Evolutionary conservation across 352 stramenopile species (phyloP), one percentile per base, ranked within the genome.

Genomic region (Blastocystis sp.): DNA sequence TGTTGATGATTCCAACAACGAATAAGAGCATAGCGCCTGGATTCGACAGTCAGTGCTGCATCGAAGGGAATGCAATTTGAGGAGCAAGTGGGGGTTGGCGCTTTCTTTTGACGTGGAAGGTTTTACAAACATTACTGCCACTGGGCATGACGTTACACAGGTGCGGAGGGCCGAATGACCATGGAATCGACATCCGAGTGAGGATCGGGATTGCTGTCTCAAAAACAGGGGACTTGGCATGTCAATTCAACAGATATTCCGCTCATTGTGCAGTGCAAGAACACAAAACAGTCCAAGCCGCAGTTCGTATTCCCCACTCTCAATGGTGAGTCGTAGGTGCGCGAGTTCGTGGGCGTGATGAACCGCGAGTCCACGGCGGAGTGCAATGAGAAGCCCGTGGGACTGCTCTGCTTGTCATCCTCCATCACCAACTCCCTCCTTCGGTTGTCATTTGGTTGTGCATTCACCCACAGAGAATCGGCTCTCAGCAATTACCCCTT

Each of bases 151-250:
- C 4, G 2, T 38, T 76, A 21, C 66, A 76, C 53, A 14, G 28
- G 48, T 76, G 66, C 53, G 66, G 66, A 38, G 66, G 66, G 2
- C 66, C 66, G 21, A 76, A 76, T 76, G 66, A 76, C 38, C n/a
- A 43, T 2, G 66, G 66, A 23, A 53, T 76, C 66, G 66, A 76
- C 53, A 56, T 76, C 4, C 28, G 21, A 28, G 66, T 76, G 59
- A 76, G 66, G n/a, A 1, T n/a, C 19, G 64, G 17, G 23, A 10
- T 71, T 23, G 64, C 2, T 28, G 34, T 4, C 28, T 71, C 2
- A 43, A 4, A 71, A 38, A 4, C 7, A 76, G 66, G 66, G 66
- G 41, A 56, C 28, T 56, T 76, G 66, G 66, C 1, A 9, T 56
- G 5, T 76, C 21, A 38, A 56, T 23, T 60, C 41, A 10, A 41